Percentiles rank a stretch among this genome's conserved stretches.
These are phyloP conservation scores for Gonapodya prolifera DNA, from an alignment of 192 early-diverging fungal genomes.

Conservation along the genomic window DNA sequence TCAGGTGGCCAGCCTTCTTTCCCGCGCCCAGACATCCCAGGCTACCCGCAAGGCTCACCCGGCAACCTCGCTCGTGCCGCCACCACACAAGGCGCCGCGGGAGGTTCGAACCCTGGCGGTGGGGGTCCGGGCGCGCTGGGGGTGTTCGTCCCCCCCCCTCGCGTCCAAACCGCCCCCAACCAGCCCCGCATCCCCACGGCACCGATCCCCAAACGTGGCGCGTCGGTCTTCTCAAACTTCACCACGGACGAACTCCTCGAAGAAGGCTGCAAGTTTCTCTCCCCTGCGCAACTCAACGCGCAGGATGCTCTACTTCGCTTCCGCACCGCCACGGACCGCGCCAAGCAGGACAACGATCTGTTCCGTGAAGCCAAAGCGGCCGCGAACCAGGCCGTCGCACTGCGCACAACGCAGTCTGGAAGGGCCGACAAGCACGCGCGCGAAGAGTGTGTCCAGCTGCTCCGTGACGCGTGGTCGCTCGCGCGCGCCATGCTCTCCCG, in stretches of 20 bases:
- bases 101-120: not conserved
- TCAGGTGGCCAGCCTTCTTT: not conserved
- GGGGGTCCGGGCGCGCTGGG: not conserved
- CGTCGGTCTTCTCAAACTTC: not conserved
- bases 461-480: not conserved
- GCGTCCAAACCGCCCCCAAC: not conserved
- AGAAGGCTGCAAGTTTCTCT: not conserved
- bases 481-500: not conserved
- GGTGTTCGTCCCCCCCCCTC: not conserved
- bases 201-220: not conserved
- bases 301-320: not conserved
- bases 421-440: not conserved
- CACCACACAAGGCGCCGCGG: not conserved
- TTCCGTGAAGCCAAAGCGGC: not conserved
- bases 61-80: not conserved
- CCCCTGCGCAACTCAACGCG: not conserved
- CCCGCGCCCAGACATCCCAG: not conserved
- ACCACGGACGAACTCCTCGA: conserved; percentile 3
- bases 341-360: not conserved
- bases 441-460: not conserved
- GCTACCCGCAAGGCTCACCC: not conserved
- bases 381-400: not conserved
- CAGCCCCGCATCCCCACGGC: not conserved
- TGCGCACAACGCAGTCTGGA: not conserved
- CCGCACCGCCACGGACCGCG: not conserved